Evolutionary conservation across 2,329 filamentous ascomycete genomes (phyloP).

Genomic region (Aureobasidium sp.): DNA sequence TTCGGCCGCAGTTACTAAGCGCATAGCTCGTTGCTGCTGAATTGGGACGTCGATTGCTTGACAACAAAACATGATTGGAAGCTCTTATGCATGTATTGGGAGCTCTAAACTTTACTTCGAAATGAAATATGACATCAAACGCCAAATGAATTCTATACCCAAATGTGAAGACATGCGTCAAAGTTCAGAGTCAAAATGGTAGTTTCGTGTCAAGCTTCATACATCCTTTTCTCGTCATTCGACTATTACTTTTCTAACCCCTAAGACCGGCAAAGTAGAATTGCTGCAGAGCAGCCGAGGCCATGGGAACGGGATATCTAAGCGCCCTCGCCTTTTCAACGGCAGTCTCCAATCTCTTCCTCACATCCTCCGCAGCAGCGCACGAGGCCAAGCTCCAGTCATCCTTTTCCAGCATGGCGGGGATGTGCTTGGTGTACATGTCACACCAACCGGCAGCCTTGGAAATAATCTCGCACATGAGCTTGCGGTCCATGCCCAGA

Average conservation of each 20-base stretch:
- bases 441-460: slow-evolving; percentile 42
- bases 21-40: neutral
- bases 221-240: neutral
- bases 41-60: neutral
- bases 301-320: slow-evolving; percentile 31
- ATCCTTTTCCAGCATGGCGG: slow-evolving; percentile 30
- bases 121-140: slow-evolving; percentile 13
- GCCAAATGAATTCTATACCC: neutral
- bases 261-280: slow-evolving; percentile 27
- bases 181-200: neutral
- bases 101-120: neutral
- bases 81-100: neutral
- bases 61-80: slow-evolving; percentile 1
- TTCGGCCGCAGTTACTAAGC: slow-evolving; percentile 58
- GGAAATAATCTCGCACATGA: slow-evolving; percentile 41
- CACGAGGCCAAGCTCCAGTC: slow-evolving; percentile 30
- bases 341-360: slow-evolving; percentile 32
- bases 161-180: neutral
- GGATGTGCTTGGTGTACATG: slow-evolving; percentile 36
- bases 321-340: slow-evolving; percentile 34
- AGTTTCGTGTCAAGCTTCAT: neutral
- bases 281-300: slow-evolving; percentile 29
- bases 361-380: slow-evolving; percentile 33
- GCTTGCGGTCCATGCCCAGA: slow-evolving; percentile 38
- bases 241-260: neutral